These are phyloP conservation scores for Rhododendron molle DNA, from an alignment of 148 eudicot genomes.

Conservation along the genomic window DNA sequence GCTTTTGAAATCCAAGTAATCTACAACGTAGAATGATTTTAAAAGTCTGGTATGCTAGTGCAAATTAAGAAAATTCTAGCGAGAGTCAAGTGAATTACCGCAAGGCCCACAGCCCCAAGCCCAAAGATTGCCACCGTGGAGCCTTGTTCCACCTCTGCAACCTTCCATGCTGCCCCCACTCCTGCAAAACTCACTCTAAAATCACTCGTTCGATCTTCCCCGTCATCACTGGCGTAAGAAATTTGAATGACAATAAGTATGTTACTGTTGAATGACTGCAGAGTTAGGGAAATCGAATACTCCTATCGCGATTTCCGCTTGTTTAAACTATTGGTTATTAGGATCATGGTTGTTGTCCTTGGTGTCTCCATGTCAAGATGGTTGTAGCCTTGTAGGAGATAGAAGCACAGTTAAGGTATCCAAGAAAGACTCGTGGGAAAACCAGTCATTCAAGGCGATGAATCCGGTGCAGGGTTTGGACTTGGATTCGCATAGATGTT, in stretches of 20 bases:
- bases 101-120: constrained; percentile 72
- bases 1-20: not conserved
- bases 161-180: constrained; percentile 61
- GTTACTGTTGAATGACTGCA: not conserved
- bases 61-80: not conserved
- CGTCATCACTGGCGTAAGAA: not conserved
- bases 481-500: not conserved
- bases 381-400: not conserved
- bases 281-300: not conserved
- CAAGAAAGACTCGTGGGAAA: not conserved
- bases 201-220: not conserved
- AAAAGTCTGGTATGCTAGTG: not conserved
- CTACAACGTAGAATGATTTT: not conserved
- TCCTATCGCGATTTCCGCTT: not conserved
- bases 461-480: not conserved
- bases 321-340: not conserved
- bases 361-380: not conserved
- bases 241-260: not conserved
- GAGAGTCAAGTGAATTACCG: constrained; percentile 28
- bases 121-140: constrained; percentile 74
- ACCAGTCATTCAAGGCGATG: not conserved
- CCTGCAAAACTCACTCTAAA: constrained; percentile 27
- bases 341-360: not conserved
- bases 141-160: constrained; percentile 66
- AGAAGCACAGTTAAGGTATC: not conserved